These are phyloP conservation scores for Tylopilus sp. DNA, from an alignment of 768 basidiomycete species.

Conservation along the genomic window DNA sequence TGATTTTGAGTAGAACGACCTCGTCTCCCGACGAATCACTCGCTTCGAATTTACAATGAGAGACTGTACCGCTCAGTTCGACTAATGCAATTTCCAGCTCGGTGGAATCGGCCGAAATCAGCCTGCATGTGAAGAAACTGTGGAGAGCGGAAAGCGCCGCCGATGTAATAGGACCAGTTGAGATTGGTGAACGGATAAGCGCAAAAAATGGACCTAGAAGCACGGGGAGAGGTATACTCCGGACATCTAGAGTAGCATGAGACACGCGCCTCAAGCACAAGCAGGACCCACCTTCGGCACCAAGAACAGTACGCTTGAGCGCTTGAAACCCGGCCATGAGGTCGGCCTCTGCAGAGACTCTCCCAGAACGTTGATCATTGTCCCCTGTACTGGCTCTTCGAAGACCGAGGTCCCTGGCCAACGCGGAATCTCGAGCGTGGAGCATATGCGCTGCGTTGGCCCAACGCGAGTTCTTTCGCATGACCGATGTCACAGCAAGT, in stretches of 20 bases:
- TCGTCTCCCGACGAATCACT: slow-evolving; percentile 98
- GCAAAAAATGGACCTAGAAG: slow-evolving; percentile 88
- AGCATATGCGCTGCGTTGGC: slow-evolving; percentile 68
- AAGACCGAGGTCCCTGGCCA: slow-evolving; percentile 74
- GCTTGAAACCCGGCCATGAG: slow-evolving; percentile 90
- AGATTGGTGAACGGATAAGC: slow-evolving; percentile 88
- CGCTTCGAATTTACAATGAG: slow-evolving; percentile 97
- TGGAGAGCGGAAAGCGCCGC: slow-evolving; percentile 85
- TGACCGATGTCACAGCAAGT: slow-evolving; percentile 83
- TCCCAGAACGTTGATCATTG: slow-evolving; percentile 41
- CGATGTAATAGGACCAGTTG: slow-evolving; percentile 97
- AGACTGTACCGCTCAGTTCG: slow-evolving; percentile 84
- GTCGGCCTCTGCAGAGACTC: slow-evolving; percentile 69
- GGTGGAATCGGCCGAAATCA: slow-evolving; percentile 58
- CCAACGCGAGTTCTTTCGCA: slow-evolving; percentile 99
- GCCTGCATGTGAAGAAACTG: slow-evolving; percentile 77
- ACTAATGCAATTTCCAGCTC: slow-evolving; percentile 65
- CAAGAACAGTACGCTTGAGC: slow-evolving; percentile 70
- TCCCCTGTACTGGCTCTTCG: slow-evolving; percentile 54
- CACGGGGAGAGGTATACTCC: slow-evolving; percentile 51
- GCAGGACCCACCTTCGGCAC: slow-evolving; percentile 53
- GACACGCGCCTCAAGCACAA: slow-evolving; percentile 7
- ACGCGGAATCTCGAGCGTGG: slow-evolving; percentile 57
- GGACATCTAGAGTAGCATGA: slow-evolving; percentile 51
- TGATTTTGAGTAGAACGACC: slow-evolving; percentile 87